These are phyloP conservation scores for Arthrinium puccinioides DNA, from an alignment of 2,329 filamentous ascomycete species.

Conservation along the genomic window DNA sequence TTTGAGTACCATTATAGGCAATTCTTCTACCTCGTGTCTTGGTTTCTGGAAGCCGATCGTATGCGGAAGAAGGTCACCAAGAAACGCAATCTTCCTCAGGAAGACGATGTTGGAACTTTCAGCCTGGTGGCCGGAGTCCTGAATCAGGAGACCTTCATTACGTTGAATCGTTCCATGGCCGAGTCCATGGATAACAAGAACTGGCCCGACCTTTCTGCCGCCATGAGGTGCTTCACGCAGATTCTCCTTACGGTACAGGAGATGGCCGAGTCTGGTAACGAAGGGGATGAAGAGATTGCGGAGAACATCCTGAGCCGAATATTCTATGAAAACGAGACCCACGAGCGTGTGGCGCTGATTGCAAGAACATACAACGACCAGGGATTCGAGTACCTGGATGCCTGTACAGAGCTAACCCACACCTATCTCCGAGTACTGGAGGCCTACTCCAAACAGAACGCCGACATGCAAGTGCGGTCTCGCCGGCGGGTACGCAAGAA, in stretches of 20 bases:
- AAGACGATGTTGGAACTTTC: slow-evolving; percentile 65
- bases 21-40: slow-evolving; percentile 86
- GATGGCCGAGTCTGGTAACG: slow-evolving; percentile 75
- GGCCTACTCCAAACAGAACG: slow-evolving; percentile 88
- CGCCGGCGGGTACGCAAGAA: slow-evolving; percentile 66
- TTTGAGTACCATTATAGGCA: slow-evolving; percentile 71
- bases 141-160: slow-evolving; percentile 91
- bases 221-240: slow-evolving; percentile 92
- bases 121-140: slow-evolving; percentile 82
- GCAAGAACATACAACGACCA: slow-evolving; percentile 86
- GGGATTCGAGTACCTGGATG: slow-evolving; percentile 87
- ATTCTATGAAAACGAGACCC: slow-evolving; percentile 96
- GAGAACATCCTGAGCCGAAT: slow-evolving; percentile 94
- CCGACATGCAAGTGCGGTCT: slow-evolving; percentile 86
- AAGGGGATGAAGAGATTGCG: slow-evolving; percentile 96
- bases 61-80: slow-evolving; percentile 55
- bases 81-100: slow-evolving; percentile 36
- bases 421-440: slow-evolving; percentile 90
- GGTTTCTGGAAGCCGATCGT: slow-evolving; percentile 86
- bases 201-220: slow-evolving; percentile 79
- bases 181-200: slow-evolving; percentile 72
- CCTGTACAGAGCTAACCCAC: slow-evolving; percentile 82
- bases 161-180: slow-evolving; percentile 77
- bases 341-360: slow-evolving; percentile 78
- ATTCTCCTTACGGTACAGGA: slow-evolving; percentile 88